These are phyloP conservation scores for Thuidium tamariscinum DNA, from an alignment of 225 moss, liverwort and hornwort species.

Conservation along the genomic window DNA sequence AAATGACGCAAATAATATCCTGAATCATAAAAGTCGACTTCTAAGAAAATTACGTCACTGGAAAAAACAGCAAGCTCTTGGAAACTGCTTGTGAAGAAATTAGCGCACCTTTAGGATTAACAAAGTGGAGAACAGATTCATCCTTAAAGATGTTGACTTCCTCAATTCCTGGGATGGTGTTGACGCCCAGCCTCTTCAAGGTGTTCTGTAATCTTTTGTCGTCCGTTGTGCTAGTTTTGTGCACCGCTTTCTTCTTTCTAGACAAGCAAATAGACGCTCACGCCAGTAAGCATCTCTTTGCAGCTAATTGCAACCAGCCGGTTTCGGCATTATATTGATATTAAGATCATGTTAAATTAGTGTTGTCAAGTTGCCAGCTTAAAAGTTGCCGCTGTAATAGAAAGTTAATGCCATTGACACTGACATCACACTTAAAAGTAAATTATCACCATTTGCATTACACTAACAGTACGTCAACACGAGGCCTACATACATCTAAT, in stretches of 20 bases:
- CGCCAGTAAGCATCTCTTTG: neutral
- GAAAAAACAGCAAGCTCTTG: neutral
- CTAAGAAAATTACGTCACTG: neutral
- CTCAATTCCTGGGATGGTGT: neutral
- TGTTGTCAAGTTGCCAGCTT: neutral
- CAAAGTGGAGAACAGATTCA: neutral
- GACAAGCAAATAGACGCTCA: neutral
- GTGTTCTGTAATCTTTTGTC: neutral
- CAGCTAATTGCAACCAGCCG: neutral
- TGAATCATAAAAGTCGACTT: too few species aligned
- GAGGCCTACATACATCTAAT: neutral
- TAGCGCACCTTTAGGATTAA: neutral
- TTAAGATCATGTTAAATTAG: neutral
- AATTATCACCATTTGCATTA: neutral
- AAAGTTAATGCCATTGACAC: neutral
- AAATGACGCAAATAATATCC: neutral
- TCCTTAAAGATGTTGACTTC: neutral
- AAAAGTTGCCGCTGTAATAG: too few species aligned
- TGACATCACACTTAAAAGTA: neutral
- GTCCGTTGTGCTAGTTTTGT: neutral
- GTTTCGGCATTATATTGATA: neutral
- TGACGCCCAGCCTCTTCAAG: neutral
- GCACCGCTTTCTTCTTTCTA: neutral
- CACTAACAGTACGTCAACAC: neutral
- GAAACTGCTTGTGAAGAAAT: neutral